Conservation (phyloP, 257 asterid species). For the Solanum appendiculatum region DNA sequence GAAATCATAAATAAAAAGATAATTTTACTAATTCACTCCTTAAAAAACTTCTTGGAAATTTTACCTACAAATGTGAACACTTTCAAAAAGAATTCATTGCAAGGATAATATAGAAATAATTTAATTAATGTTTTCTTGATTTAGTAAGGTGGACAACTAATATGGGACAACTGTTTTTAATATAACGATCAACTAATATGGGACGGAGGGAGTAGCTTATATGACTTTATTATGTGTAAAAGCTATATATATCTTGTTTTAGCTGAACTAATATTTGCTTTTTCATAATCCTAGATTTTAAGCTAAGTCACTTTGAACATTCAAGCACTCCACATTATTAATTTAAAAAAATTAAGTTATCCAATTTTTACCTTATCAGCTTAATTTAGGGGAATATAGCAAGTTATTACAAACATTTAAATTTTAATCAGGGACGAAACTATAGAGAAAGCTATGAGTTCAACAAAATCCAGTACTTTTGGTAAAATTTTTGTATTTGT, state of each 20-base stretch:
- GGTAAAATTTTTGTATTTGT: neutral
- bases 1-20: no score
- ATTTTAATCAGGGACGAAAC: neutral
- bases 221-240: neutral
- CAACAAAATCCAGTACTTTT: neutral
- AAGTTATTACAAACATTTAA: neutral
- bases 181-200: no score
- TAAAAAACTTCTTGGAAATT: no score
- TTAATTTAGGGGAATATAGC: neutral
- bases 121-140: no score
- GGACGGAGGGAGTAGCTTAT: no score
- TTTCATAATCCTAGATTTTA: neutral
- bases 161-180: no score
- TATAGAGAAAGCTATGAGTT: neutral
- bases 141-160: no score
- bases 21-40: no score
- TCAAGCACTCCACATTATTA: neutral
- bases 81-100: no score
- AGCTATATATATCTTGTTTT: neutral
- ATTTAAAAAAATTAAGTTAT: neutral
- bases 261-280: neutral
- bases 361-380: neutral
- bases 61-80: no score
- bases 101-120: no score
- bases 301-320: neutral